Evolutionary conservation across 164 flowering plant species (phyloP), one percentile per base, ranked within the genome.

Genomic region (Sedum album): DNA sequence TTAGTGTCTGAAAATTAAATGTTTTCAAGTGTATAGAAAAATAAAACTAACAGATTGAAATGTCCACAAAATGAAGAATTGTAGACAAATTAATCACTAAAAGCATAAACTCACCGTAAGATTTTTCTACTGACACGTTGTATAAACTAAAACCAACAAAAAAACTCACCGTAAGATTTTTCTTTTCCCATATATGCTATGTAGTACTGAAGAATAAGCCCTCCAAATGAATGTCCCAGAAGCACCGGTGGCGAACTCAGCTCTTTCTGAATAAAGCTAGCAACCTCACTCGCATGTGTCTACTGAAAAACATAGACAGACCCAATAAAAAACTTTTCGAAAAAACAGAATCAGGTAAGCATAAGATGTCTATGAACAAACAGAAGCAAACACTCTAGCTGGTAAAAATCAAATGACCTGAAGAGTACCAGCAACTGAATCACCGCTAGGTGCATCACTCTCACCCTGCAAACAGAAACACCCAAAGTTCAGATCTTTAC

Each of bases 181-280:
- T 65, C 62, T 57, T 70, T 74, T 20, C 68, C 65, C 62, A 81
- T 72, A 75, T 76, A 78, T 63, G 96, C 80, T 67, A 92, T 66
- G 76, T 89, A 85, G 62, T 79, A 84, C 71, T 92, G 96, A 69
- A 92, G 81, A 41, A 92, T 87, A 46, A 90, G 90, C 44, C 98
- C 98, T 67, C 98, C 98, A 84, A 92, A 88, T 60, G 98, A 92
- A 68, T 90, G 96, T 11, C 98, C 96, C 68, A 92, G 62, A 76
- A 92, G 77, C 8, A 92, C 90, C 8, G 98, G 91, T 48, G 86
- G 86, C 60, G 69, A 61, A 38, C 31, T 76, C 53, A 88, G 68
- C 64, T 82, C 85, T 70, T 73, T 81, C 62, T 62, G 68, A 68
- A 92, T 88, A 77, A 89, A 92, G 65, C 87, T 78, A 73, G 91